phyloP scores from a whole-genome alignment of 371 early-diverging fungal genomes.

The Saksenaea oblongispora region DNA sequence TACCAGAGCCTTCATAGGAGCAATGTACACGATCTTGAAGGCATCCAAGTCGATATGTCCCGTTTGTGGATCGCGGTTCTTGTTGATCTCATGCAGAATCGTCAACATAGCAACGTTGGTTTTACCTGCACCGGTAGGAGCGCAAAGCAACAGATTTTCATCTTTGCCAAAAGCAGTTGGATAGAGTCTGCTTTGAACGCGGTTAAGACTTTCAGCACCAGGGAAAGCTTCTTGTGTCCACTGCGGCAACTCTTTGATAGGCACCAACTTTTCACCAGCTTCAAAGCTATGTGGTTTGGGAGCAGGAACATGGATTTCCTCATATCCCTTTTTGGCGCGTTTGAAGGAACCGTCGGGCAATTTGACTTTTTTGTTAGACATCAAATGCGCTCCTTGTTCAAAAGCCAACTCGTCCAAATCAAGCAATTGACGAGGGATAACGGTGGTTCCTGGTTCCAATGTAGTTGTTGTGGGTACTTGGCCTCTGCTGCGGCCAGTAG shows the following conservation, averaged over 20 bases:
- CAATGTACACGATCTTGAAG: constrained; percentile 99
- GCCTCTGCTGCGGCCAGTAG: constrained; percentile 39
- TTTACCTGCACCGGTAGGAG: constrained; percentile 99
- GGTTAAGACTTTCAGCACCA: constrained; percentile 76
- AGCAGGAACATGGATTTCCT: constrained; percentile 96
- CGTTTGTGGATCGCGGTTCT: constrained; percentile 74
- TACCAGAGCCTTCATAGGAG: constrained; percentile 99
- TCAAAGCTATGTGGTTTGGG: constrained; percentile 74
- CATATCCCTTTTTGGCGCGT: constrained; percentile 91
- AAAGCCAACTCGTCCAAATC: constrained; percentile 88
- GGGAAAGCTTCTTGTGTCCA: constrained; percentile 91
- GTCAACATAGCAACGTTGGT: constrained; percentile 98
- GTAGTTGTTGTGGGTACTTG: constrained; percentile 48
- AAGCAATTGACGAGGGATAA: constrained; percentile 63
- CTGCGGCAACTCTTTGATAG: constrained; percentile 74
- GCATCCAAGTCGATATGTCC: constrained; percentile 79
- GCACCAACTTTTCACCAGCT: constrained; percentile 69
- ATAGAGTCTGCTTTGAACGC: constrained; percentile 92
- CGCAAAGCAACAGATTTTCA: constrained; percentile 96
- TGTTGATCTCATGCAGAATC: constrained; percentile 84
- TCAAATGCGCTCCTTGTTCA: constrained; percentile 90
- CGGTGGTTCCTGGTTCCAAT: constrained; percentile 49
- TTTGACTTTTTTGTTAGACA: constrained; percentile 94
- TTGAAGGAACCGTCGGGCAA: constrained; percentile 96
- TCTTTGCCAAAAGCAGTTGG: constrained; percentile 86